Evolutionary conservation across 148 eudicot species (phyloP).

Genomic region (Mesembryanthemum crystallinum): DNA sequence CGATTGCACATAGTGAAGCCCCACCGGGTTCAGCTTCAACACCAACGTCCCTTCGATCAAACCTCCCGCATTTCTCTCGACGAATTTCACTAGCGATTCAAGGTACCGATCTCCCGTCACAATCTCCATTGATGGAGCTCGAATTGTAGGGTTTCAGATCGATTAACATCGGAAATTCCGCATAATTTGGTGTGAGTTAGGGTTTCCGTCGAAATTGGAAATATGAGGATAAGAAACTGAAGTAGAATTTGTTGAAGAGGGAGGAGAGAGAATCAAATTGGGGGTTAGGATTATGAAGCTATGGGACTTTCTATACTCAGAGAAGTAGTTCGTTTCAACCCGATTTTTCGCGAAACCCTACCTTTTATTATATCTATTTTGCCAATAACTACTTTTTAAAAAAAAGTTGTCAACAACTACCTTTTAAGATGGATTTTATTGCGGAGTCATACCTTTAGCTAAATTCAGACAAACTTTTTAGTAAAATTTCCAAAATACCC

Average conservation of each 20-base stretch:
- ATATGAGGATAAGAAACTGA: too few relatives aligned
- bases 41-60: slow-evolving; percentile 64
- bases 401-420: too few relatives aligned
- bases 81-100: slow-evolving; percentile 74
- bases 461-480: too few relatives aligned
- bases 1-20: slow-evolving; percentile 82
- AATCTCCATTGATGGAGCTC: slow-evolving; percentile 35
- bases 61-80: slow-evolving; percentile 51
- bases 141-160: not conserved
- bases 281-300: not conserved
- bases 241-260: not conserved
- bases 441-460: too few relatives aligned
- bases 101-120: slow-evolving; percentile 88
- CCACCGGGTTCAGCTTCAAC: slow-evolving; percentile 74
- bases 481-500: too few relatives aligned
- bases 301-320: too few relatives aligned
- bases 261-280: not conserved
- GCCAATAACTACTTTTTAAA: too few relatives aligned
- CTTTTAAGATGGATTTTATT: too few relatives aligned
- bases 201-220: not conserved
- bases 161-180: not conserved
- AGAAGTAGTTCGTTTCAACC: too few relatives aligned
- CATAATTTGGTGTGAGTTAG: not conserved
- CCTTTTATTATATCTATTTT: too few relatives aligned
- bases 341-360: too few relatives aligned